These are phyloP conservation scores for Favolaschia claudopus DNA, from an alignment of 768 basidiomycete species.

Conservation along the genomic window DNA sequence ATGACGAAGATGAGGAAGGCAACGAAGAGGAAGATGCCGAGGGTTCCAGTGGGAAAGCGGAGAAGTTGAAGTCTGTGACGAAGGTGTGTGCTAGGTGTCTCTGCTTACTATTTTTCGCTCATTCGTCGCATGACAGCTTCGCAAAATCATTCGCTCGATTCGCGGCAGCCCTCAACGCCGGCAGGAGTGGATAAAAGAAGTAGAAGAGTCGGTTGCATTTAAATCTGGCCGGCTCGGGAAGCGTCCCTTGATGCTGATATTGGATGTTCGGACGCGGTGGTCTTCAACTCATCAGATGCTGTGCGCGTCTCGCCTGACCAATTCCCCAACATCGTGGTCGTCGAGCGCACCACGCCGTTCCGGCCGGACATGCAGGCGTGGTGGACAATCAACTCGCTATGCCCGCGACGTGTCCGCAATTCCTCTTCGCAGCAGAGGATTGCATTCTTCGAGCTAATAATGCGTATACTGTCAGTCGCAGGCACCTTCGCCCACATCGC, in stretches of 20 bases:
- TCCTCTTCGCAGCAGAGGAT: too few relatives aligned
- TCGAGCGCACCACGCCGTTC: too few relatives aligned
- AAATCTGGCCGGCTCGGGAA: neutral
- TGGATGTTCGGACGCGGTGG: conserved; percentile 38
- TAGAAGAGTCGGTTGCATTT: neutral
- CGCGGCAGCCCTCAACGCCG: conserved; percentile 27
- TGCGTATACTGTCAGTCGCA: too few relatives aligned
- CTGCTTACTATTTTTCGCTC: neutral
- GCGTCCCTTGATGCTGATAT: conserved; percentile 33
- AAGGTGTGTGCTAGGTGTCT: neutral
- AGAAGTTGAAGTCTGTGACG: neutral
- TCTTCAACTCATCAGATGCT: conserved; percentile 42
- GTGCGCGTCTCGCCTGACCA: conserved; percentile 17
- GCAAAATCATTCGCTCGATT: conserved; percentile 22
- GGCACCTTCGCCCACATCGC: too few relatives aligned
- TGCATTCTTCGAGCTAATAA: too few relatives aligned
- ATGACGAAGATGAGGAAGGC: conserved; percentile 19
- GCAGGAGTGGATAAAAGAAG: conserved; percentile 6
- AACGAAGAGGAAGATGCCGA: conserved; percentile 18
- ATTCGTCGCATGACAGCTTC: conserved; percentile 14
- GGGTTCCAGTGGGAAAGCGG: neutral
- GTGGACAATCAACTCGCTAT: too few relatives aligned
- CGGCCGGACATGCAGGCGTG: too few relatives aligned
- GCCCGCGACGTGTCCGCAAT: too few relatives aligned
- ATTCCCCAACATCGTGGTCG: too few relatives aligned